These are phyloP conservation scores for Tetracladium marchalianum DNA, from an alignment of 495 filamentous ascomycete genomes.

Conservation along the genomic window DNA sequence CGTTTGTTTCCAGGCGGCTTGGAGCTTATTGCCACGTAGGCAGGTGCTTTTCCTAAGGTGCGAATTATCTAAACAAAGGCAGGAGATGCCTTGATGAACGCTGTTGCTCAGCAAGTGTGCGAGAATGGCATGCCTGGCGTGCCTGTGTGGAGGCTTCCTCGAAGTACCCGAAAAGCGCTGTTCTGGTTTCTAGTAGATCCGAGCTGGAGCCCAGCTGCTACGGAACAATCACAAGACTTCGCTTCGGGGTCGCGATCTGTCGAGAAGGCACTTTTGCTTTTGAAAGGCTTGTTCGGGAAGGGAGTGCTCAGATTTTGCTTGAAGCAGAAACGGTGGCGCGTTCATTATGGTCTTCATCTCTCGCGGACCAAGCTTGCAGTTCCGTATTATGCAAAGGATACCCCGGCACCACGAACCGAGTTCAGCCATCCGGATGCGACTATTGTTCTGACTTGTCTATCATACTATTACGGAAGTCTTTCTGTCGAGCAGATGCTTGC, in stretches of 20 bases:
- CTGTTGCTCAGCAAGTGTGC: constrained; percentile 24
- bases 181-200: constrained; percentile 32
- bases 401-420: constrained; percentile 51
- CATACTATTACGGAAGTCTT: constrained; percentile 61
- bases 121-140: constrained; percentile 28
- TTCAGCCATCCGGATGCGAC: constrained; percentile 67
- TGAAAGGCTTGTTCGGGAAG: constrained; percentile 50
- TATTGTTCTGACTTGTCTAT: constrained; percentile 56
- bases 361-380: constrained; percentile 50
- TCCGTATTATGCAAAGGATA: constrained; percentile 63
- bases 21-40: not conserved
- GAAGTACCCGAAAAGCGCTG: constrained; percentile 25
- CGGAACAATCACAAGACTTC: constrained; percentile 25
- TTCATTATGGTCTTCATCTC: constrained; percentile 53
- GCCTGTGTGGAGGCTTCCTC: constrained; percentile 29
- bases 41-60: constrained; percentile 5
- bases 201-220: constrained; percentile 20
- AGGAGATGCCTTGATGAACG: not conserved
- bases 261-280: constrained; percentile 37
- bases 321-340: constrained; percentile 51
- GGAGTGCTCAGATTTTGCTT: constrained; percentile 47
- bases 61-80: constrained; percentile 6
- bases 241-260: constrained; percentile 13
- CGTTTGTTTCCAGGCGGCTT: constrained; percentile 2
- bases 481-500: constrained; percentile 37